Evolutionary conservation across 257 asterid species (phyloP).

Genomic region (Thymus quinquecostatus): DNA sequence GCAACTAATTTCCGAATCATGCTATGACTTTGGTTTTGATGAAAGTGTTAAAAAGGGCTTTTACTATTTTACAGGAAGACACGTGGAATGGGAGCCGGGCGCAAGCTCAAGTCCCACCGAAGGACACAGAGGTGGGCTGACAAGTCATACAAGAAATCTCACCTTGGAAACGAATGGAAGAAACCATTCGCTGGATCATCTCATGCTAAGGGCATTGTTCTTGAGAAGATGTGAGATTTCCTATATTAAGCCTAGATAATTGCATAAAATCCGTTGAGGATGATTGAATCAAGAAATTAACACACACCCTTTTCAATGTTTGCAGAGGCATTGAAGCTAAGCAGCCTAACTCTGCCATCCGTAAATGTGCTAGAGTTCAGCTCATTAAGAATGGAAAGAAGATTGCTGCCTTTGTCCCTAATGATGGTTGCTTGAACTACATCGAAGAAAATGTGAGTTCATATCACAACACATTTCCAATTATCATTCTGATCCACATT

Average conservation of each 20-base stretch:
- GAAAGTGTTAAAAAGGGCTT: background rate
- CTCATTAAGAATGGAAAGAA: conserved; percentile 69
- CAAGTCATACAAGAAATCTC: conserved; percentile 62
- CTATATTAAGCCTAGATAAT: background rate
- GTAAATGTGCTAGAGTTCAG: conserved; percentile 71
- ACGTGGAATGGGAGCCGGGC: conserved; percentile 74
- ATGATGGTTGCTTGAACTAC: conserved; percentile 65
- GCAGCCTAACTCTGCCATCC: conserved; percentile 73
- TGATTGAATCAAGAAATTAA: background rate
- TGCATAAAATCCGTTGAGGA: too few relatives aligned
- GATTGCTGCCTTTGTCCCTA: conserved; percentile 65
- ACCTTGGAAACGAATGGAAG: conserved; percentile 68
- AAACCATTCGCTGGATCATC: conserved; percentile 68
- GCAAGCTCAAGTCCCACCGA: conserved; percentile 66
- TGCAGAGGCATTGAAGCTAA: conserved; percentile 69
- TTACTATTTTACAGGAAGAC: conserved; percentile 45
- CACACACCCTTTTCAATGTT: background rate
- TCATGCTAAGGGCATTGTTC: conserved; percentile 66
- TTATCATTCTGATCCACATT: background rate
- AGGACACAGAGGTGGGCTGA: conserved; percentile 62
- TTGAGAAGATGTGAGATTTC: conserved; percentile 54
- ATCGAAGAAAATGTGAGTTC: conserved; percentile 59
- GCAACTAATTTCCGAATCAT: background rate
- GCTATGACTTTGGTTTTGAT: background rate
- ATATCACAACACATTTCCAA: background rate